Conservation (phyloP, 495 filamentous ascomycete genomes). For the Podospora australis region DNA sequence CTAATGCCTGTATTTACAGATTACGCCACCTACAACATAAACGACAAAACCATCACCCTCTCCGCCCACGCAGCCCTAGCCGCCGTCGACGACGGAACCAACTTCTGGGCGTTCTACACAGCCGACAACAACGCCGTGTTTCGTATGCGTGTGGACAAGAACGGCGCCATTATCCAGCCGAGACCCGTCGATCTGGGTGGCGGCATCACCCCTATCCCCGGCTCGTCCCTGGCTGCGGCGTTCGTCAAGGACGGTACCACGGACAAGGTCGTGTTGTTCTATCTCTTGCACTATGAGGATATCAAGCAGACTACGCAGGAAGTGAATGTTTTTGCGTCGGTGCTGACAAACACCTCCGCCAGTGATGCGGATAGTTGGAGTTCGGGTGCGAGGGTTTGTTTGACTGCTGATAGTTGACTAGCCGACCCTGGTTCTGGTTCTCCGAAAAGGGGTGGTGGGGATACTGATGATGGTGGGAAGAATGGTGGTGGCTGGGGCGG, state of each 20-base stretch:
- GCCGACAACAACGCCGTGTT: constrained; percentile 1
- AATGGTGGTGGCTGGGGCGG: background rate
- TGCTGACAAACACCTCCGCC: background rate
- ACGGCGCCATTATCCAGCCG: background rate
- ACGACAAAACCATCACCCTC: background rate
- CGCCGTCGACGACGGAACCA: constrained; percentile 2
- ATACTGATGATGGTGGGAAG: background rate
- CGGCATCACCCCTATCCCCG: background rate
- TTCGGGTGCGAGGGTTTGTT: background rate
- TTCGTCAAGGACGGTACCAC: background rate
- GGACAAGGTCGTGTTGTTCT: constrained; percentile 1
- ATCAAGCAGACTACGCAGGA: constrained; percentile 1
- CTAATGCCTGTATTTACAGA: background rate
- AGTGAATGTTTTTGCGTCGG: constrained; percentile 1
- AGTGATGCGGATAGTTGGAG: background rate
- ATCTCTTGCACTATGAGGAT: constrained; percentile 2
- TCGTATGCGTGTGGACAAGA: background rate
- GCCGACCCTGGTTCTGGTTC: background rate
- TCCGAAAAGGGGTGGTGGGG: background rate
- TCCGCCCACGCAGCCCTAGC: background rate
- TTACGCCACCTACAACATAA: constrained; percentile 4
- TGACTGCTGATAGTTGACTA: background rate
- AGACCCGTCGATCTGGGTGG: background rate
- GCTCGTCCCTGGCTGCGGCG: background rate
- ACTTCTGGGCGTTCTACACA: constrained; percentile 5